These are phyloP conservation scores for Asterella californica DNA, from an alignment of 225 moss, liverwort and hornwort species.

Conservation along the genomic window DNA sequence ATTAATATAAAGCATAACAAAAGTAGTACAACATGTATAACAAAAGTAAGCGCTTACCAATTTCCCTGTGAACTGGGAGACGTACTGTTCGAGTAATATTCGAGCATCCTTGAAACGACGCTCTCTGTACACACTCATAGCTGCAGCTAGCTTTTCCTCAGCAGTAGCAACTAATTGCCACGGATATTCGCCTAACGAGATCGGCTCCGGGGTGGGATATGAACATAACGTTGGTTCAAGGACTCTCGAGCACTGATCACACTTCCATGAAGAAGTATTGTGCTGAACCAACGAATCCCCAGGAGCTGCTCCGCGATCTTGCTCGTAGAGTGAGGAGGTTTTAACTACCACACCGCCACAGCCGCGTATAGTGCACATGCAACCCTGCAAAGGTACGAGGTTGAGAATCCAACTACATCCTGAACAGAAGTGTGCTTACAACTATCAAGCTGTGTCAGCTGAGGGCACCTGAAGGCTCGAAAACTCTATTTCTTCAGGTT, in stretches of 20 bases:
- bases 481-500: background rate
- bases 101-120: constrained; percentile 74
- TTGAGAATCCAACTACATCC: background rate
- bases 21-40: too few relatives aligned
- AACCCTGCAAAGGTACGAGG: constrained; percentile 29
- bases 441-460: background rate
- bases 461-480: background rate
- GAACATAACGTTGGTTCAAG: constrained; percentile 36
- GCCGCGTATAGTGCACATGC: constrained; percentile 57
- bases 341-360: constrained; percentile 70
- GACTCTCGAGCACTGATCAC: constrained; percentile 63
- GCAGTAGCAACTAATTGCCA: constrained; percentile 64
- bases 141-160: constrained; percentile 54
- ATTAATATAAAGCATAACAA: background rate
- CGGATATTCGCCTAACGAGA: constrained; percentile 46
- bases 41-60: constrained; percentile 38
- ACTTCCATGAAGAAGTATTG: constrained; percentile 55
- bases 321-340: constrained; percentile 49
- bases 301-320: constrained; percentile 22
- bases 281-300: constrained; percentile 20
- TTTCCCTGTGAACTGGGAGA: constrained; percentile 59
- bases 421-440: background rate
- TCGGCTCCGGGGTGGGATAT: constrained; percentile 3
- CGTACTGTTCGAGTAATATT: constrained; percentile 53
- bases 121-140: constrained; percentile 64